Percentiles rank a stretch among this genome's conserved stretches.
These are phyloP conservation scores for Stylosanthes scabra DNA, from an alignment of 331 rosid genomes.

Conservation along the genomic window DNA sequence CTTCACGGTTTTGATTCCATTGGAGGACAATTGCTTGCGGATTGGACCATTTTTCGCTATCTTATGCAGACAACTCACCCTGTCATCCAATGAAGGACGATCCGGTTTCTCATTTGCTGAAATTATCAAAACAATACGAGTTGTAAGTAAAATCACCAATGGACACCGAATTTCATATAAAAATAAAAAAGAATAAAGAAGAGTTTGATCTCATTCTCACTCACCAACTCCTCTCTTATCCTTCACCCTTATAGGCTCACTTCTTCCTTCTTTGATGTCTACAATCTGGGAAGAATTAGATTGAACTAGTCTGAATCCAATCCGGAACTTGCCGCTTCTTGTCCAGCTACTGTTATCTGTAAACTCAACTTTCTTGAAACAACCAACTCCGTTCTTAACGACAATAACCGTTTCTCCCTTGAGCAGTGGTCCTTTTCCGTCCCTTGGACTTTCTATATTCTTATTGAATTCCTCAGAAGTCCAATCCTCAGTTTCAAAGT, in stretches of 20 bases:
- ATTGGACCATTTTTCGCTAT: constrained; percentile 52
- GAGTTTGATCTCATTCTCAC: constrained; percentile 21
- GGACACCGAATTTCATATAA: background rate
- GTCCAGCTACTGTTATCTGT: constrained; percentile 63
- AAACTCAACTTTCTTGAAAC: constrained; percentile 33
- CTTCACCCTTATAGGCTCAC: constrained; percentile 55
- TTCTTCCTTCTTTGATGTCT: constrained; percentile 61
- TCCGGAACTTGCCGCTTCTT: constrained; percentile 44
- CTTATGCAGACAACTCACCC: constrained; percentile 65
- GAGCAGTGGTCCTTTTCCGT: constrained; percentile 55
- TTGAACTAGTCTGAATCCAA: constrained; percentile 52
- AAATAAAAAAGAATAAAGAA: background rate
- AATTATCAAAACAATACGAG: constrained; percentile 17
- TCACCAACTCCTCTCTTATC: constrained; percentile 72
- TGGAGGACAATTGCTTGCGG: constrained; percentile 5
- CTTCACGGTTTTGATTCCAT: constrained; percentile 43
- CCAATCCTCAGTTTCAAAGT: constrained; percentile 70
- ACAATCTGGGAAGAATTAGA: background rate
- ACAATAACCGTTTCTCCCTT: constrained; percentile 34
- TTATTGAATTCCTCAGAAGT: constrained; percentile 51
- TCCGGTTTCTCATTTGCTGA: constrained; percentile 57
- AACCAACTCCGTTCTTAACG: constrained; percentile 52
- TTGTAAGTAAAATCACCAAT: background rate
- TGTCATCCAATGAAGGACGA: constrained; percentile 57
- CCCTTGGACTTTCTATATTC: constrained; percentile 43